phyloP scores from a whole-genome alignment of 495 filamentous ascomycete genomes.

The Amphirosellinia nigrospora region DNA sequence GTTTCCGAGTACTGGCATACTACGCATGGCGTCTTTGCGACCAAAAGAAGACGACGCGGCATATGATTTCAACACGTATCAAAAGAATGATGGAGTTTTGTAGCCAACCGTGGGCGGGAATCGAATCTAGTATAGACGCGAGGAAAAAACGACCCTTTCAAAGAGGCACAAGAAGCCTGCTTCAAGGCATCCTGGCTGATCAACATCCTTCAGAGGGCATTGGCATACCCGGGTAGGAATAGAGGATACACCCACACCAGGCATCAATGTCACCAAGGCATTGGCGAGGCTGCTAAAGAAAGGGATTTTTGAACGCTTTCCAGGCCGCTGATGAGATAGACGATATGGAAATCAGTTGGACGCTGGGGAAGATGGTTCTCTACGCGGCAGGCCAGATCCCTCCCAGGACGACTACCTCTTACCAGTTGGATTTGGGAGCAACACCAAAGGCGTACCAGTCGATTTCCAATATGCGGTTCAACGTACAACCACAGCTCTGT shows the following conservation, averaged over 20 bases:
- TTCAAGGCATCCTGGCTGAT: conserved; percentile 99
- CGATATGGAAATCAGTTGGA: conserved; percentile 96
- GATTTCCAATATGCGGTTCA: conserved; percentile 90
- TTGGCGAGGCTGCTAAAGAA: conserved; percentile 73
- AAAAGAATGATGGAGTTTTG: conserved; percentile 85
- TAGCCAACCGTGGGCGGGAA: conserved; percentile 77
- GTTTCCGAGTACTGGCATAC: conserved; percentile 99
- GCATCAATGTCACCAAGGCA: conserved; percentile 78
- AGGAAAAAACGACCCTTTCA: conserved; percentile 72
- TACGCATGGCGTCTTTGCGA: conserved; percentile 91
- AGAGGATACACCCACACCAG: conserved; percentile 56
- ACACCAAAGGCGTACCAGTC: conserved; percentile 65
- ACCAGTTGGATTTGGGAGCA: conserved; percentile 92
- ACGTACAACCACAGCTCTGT: conserved; percentile 56
- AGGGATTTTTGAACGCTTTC: conserved; percentile 87
- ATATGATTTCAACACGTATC: conserved; percentile 92
- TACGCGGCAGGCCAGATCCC: conserved; percentile 91
- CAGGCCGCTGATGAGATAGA: conserved; percentile 93
- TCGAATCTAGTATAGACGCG: conserved; percentile 65
- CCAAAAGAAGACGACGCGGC: conserved; percentile 74
- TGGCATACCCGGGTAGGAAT: conserved; percentile 90
- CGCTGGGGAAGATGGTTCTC: conserved; percentile 95
- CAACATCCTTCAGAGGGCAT: conserved; percentile 96
- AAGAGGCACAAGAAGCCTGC: conserved; percentile 84
- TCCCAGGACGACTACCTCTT: conserved; percentile 60